Conservation (phyloP, 495 filamentous ascomycete genomes). For the Penicillium samsonianum region DNA sequence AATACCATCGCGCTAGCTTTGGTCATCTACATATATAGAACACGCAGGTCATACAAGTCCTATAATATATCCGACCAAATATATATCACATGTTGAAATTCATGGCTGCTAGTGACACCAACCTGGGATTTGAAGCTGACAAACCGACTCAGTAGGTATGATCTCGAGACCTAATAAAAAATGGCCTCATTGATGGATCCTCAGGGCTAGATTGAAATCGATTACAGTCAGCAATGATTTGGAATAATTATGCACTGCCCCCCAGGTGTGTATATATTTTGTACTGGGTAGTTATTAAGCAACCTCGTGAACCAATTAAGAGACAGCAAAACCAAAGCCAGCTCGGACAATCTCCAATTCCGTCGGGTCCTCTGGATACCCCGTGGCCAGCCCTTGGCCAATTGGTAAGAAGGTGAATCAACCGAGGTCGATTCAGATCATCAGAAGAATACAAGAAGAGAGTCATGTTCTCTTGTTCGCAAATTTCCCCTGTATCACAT, state of each 20-base stretch:
- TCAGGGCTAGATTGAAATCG: neutral
- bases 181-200: too few species aligned
- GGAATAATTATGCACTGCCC: neutral
- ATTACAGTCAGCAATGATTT: neutral
- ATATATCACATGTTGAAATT: too few species aligned
- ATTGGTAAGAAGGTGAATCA: constrained; percentile 11
- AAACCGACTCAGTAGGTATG: too few species aligned
- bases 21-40: neutral
- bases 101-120: too few species aligned
- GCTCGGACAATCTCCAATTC: constrained; percentile 7
- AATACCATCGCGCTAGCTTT: neutral
- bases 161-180: too few species aligned
- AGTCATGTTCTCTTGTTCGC: constrained; percentile 1
- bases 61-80: neutral
- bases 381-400: constrained; percentile 8
- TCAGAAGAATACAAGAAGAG: constrained; percentile 8
- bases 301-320: neutral
- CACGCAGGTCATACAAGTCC: neutral
- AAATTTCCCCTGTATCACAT: neutral
- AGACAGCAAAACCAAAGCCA: neutral
- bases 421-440: constrained; percentile 1
- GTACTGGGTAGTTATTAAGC: too few species aligned
- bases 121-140: too few species aligned
- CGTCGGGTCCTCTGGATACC: neutral
- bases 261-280: too few species aligned